Evolutionary conservation across 2,329 filamentous ascomycete genomes (phyloP), one percentile per base, ranked within the genome.

Genomic region (Waltergamsia citrina): DNA sequence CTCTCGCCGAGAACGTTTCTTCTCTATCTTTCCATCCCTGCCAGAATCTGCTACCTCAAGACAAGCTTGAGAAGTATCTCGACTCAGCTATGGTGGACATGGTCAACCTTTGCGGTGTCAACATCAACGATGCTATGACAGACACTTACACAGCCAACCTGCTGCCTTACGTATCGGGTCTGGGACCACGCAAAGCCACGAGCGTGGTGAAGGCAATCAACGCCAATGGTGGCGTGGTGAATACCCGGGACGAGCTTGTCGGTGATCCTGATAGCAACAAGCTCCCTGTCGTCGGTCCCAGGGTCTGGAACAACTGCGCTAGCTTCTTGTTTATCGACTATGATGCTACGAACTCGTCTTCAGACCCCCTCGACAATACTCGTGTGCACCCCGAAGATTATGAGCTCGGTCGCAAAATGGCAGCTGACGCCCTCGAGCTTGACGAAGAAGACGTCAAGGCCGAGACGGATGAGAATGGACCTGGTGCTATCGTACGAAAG

Each of bases 11-110:
- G 47, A 88, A 96, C 50, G 78, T 96, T 39, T 67, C 81, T 10
- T 94, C 90, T 2, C 72, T 98, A 39, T 74, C 79, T 15, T 95
- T 95, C 58, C 87, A 95, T 46, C 77, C 85, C 4, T 88, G 87
- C 47, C 92, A 98, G 54, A 82, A 88, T 40, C 73, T 95, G 20
- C 70, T 98, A 11, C 82, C 88, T 0, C 76, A 87, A 40, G 90
- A 96, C 24, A 88, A 94, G 62, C 69, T 98, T 25, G 65, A 81
- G 41, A 87, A 85, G 53, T 78, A 86, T 39, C 71, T 98, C 12
- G 92, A 98, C 50, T 93, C 85, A n/a, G 86, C 90, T 29, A 85
- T 98, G 77, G 90, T 98, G 9, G 92, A 98, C 53, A 94, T 94
- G 72, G 92, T 98, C 46, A 98, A 98, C 54, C 76, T 98, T 28